Percentiles rank a stretch among this genome's conserved stretches.
Conservation (phyloP, 2,329 filamentous ascomycete species). For the Curvularia eragrostidis region DNA sequence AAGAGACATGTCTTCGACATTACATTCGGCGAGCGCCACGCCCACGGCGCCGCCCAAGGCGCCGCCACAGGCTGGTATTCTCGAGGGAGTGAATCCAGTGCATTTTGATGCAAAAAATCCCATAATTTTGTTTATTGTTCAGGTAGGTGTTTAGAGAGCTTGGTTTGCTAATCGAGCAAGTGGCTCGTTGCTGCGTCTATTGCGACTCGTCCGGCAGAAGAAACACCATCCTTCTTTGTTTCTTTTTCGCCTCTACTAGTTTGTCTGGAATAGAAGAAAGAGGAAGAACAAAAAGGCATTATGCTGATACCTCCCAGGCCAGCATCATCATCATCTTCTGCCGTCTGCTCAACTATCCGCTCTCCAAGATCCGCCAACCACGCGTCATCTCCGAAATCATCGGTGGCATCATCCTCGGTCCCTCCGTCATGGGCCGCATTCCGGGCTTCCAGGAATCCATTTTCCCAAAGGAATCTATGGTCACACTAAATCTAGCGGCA, state of each 20-base stretch:
- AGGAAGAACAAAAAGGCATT: not conserved
- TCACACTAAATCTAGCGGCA: slow-evolving; percentile 76
- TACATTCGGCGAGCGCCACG: slow-evolving; percentile 26
- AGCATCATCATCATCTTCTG: slow-evolving; percentile 78
- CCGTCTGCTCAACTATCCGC: slow-evolving; percentile 75
- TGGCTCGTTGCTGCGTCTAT: not conserved
- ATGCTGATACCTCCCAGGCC: slow-evolving; percentile 56
- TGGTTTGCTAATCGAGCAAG: not conserved
- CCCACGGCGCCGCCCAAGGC: slow-evolving; percentile 33
- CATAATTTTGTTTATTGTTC: slow-evolving; percentile 77
- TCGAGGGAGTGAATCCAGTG: slow-evolving; percentile 74
- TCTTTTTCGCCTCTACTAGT: too few relatives aligned
- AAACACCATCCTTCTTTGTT: too few relatives aligned
- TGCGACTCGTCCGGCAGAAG: not conserved
- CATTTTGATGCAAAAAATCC: slow-evolving; percentile 74
- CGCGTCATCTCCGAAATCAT: slow-evolving; percentile 85
- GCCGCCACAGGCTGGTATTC: slow-evolving; percentile 69
- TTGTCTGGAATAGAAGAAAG: not conserved
- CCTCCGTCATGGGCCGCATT: slow-evolving; percentile 86
- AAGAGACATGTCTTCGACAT: slow-evolving; percentile 34
- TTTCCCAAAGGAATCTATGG: slow-evolving; percentile 77
- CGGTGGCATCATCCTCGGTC: slow-evolving; percentile 83
- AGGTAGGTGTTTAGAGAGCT: slow-evolving; percentile 55
- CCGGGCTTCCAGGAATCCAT: slow-evolving; percentile 78
- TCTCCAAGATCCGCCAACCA: slow-evolving; percentile 78